phyloP scores from a whole-genome alignment of 768 basidiomycete genomes.

The Agrocybe pediades region DNA sequence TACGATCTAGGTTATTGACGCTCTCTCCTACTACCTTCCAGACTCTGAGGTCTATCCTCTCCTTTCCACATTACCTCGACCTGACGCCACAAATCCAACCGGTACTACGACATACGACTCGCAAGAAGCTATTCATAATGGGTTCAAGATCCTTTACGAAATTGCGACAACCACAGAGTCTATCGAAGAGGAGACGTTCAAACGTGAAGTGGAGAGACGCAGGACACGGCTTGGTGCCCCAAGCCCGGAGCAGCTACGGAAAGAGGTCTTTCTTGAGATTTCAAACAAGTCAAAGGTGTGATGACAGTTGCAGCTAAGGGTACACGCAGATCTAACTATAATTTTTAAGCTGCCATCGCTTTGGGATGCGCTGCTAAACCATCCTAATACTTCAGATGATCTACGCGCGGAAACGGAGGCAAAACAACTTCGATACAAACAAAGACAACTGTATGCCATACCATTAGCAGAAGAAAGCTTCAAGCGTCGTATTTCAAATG shows the following conservation, averaged over 20 bases:
- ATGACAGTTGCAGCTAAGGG: not conserved
- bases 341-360: slow-evolving; percentile 62
- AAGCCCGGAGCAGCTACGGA: slow-evolving; percentile 55
- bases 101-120: slow-evolving; percentile 56
- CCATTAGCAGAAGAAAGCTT: slow-evolving; percentile 39
- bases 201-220: slow-evolving; percentile 74
- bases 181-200: slow-evolving; percentile 57
- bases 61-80: slow-evolving; percentile 67
- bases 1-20: slow-evolving; percentile 56
- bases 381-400: slow-evolving; percentile 77
- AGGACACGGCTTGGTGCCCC: slow-evolving; percentile 75
- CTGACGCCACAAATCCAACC: slow-evolving; percentile 76
- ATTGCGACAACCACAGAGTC: slow-evolving; percentile 63
- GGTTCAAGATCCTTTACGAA: slow-evolving; percentile 73
- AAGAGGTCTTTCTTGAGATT: slow-evolving; percentile 69
- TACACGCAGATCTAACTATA: not conserved
- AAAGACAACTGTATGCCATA: slow-evolving; percentile 61
- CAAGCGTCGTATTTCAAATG: slow-evolving; percentile 52
- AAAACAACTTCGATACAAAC: slow-evolving; percentile 69
- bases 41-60: slow-evolving; percentile 64
- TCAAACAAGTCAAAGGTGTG: slow-evolving; percentile 61
- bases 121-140: slow-evolving; percentile 68
- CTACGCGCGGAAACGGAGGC: slow-evolving; percentile 77
- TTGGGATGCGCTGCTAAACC: slow-evolving; percentile 81
- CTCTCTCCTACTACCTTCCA: slow-evolving; percentile 73